phyloP scores from a whole-genome alignment of 768 basidiomycete species.

The Lentinula aciculospora region DNA sequence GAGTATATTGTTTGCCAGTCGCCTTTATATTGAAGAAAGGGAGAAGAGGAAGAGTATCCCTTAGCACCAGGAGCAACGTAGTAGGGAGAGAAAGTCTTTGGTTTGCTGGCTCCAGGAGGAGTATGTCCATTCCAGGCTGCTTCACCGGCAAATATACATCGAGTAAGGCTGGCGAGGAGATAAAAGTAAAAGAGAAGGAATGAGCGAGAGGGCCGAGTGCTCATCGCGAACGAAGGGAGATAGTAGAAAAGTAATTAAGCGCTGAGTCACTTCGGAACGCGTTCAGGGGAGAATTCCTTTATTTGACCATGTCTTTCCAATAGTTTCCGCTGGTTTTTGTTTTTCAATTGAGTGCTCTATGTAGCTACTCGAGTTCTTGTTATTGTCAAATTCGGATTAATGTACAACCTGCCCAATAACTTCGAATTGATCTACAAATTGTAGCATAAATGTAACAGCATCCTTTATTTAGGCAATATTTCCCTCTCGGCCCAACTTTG shows the following conservation, averaged over 20 bases:
- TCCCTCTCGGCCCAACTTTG: no score
- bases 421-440: no score
- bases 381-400: no score
- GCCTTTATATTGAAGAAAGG: constrained; percentile 57
- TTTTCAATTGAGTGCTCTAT: no score
- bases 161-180: neutral
- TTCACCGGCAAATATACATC: constrained; percentile 17
- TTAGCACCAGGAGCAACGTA: constrained; percentile 72
- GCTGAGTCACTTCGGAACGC: neutral
- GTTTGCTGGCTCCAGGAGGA: constrained; percentile 40
- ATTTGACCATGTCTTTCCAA: no score
- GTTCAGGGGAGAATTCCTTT: neutral
- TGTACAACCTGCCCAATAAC: no score
- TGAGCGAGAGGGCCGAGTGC: neutral
- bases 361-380: no score
- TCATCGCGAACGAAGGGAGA: neutral
- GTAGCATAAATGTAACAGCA: no score
- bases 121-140: constrained; percentile 69
- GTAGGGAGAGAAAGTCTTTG: constrained; percentile 54
- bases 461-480: no score
- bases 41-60: constrained; percentile 65
- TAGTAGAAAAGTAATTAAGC: neutral
- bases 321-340: no score
- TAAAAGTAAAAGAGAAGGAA: neutral
- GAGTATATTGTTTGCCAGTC: constrained; percentile 54